phyloP scores from a whole-genome alignment of 148 eudicot genomes.

The Arctostaphylos glauca region DNA sequence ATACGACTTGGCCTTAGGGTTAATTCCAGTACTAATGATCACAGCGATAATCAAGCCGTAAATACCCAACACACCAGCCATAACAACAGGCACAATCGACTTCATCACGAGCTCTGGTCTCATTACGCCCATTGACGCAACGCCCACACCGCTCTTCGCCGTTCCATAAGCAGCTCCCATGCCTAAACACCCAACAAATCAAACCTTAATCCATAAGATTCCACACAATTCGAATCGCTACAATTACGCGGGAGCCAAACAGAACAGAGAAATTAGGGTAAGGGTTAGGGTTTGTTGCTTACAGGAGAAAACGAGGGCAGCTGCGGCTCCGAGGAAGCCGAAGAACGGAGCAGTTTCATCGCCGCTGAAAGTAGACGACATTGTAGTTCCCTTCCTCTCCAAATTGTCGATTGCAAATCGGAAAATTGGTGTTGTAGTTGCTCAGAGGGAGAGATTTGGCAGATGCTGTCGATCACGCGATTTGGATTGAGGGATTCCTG shows the following conservation, averaged over 20 bases:
- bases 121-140: slow-evolving; percentile 29
- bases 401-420: neutral
- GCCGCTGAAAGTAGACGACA: slow-evolving; percentile 18
- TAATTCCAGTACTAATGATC: slow-evolving; percentile 25
- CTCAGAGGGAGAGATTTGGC: neutral
- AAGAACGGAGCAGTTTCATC: slow-evolving; percentile 25
- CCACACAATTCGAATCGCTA: neutral
- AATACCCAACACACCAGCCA: slow-evolving; percentile 28
- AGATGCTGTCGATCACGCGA: neutral
- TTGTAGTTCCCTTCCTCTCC: neutral
- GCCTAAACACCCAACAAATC: neutral
- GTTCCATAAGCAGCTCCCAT: slow-evolving; percentile 31
- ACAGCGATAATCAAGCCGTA: slow-evolving; percentile 28
- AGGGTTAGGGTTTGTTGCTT: slow-evolving; percentile 12
- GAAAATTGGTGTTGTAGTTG: neutral
- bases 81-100: slow-evolving; percentile 27
- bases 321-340: slow-evolving; percentile 25
- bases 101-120: slow-evolving; percentile 29
- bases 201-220: neutral
- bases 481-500: neutral
- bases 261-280: no score
- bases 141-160: slow-evolving; percentile 30
- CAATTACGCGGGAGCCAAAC: neutral
- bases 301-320: slow-evolving; percentile 24
- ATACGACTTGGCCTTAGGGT: slow-evolving; percentile 25